Conservation (phyloP, 2,329 filamentous ascomycete species). For the Sporothrix inflata region DNA sequence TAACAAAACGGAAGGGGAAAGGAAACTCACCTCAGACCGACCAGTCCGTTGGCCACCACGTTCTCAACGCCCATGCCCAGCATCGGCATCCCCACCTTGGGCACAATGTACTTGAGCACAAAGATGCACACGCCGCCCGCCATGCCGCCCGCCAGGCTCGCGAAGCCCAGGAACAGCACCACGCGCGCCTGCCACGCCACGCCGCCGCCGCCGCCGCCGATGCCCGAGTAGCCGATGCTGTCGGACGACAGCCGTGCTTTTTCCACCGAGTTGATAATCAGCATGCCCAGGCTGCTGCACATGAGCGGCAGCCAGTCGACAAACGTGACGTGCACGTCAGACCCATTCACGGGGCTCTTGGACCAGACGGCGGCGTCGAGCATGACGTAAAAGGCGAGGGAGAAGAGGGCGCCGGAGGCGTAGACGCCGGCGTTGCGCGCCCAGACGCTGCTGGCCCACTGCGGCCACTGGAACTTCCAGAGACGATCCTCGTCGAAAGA, state of each 20-base stretch:
- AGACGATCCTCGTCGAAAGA: conserved; percentile 61
- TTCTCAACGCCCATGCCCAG: conserved; percentile 68
- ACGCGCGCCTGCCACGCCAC: conserved; percentile 72
- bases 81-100: conserved; percentile 60
- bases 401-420: conserved; percentile 65
- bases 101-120: conserved; percentile 66
- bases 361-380: conserved; percentile 71
- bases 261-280: conserved; percentile 72
- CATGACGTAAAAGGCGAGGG: conserved; percentile 69
- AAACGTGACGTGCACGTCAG: conserved; percentile 65
- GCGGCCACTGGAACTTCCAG: conserved; percentile 68
- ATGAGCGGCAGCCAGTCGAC: conserved; percentile 72
- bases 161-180: conserved; percentile 69
- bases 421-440: conserved; percentile 68
- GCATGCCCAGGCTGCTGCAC: conserved; percentile 68
- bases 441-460: conserved; percentile 68
- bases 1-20: conserved; percentile 16
- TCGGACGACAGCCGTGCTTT: conserved; percentile 67
- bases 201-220: conserved; percentile 37
- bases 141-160: conserved; percentile 67
- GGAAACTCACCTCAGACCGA: conserved; percentile 60
- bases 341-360: conserved; percentile 62
- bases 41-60: conserved; percentile 65
- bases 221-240: conserved; percentile 63
- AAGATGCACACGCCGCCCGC: conserved; percentile 70